Percentiles rank a stretch among this genome's conserved stretches.
Conservation (phyloP, 2,329 filamentous ascomycete species). For the Penicillium hesseltinei region DNA sequence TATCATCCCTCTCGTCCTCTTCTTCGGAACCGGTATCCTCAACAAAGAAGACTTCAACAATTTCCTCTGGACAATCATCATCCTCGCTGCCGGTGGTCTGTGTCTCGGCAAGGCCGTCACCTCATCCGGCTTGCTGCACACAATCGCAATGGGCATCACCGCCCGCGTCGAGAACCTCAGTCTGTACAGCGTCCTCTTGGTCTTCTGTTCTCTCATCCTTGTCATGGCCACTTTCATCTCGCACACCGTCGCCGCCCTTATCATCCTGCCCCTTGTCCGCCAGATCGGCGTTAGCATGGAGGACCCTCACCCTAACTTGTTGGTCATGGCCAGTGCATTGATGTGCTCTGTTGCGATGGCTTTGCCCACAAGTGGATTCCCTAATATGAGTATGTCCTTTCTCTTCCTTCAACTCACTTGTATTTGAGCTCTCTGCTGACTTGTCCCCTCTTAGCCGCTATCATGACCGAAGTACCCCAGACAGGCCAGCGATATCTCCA, state of each 20-base stretch:
- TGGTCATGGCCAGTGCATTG: conserved; percentile 91
- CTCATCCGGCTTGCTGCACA: conserved; percentile 86
- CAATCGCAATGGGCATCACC: conserved; percentile 77
- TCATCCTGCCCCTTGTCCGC: conserved; percentile 85
- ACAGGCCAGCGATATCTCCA: conserved; percentile 88
- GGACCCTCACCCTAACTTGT: conserved; percentile 84
- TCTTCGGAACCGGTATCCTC: conserved; percentile 93
- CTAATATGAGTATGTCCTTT: conserved; percentile 89
- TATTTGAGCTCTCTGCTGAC: conserved; percentile 12
- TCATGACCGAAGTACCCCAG: conserved; percentile 96
- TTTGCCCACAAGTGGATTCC: conserved; percentile 91
- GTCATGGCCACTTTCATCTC: conserved; percentile 97
- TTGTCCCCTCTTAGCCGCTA: conserved; percentile 64
- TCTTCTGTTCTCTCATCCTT: conserved; percentile 80
- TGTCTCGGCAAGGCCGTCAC: conserved; percentile 92
- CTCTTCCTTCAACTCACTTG: conserved; percentile 1
- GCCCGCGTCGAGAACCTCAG: conserved; percentile 71
- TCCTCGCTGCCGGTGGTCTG: conserved; percentile 88
- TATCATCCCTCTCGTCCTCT: conserved; percentile 90
- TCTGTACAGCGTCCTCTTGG: conserved; percentile 79
- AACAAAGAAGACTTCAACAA: conserved; percentile 99
- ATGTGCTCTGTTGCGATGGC: conserved; percentile 99
- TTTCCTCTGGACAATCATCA: conserved; percentile 99
- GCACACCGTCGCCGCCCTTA: conserved; percentile 93
- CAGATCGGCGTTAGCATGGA: conserved; percentile 83